phyloP scores from a whole-genome alignment of 257 asterid species.

The Solanum etuberosum region DNA sequence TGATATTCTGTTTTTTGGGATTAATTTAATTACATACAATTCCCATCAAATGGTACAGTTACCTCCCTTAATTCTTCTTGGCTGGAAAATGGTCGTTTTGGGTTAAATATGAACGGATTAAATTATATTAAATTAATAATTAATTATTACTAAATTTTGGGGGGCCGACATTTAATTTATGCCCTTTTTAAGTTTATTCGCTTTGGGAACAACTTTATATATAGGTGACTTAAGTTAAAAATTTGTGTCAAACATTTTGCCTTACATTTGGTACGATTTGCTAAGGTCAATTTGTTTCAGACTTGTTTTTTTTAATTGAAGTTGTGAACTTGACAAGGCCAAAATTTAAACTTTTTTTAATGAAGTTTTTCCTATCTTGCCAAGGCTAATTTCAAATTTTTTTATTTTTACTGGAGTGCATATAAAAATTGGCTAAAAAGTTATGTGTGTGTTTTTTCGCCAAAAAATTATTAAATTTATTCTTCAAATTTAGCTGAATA shows the following conservation, averaged over 20 bases:
- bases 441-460: neutral
- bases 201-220: neutral
- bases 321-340: neutral
- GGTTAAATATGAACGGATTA: neutral
- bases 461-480: too few species aligned
- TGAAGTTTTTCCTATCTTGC: neutral
- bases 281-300: too few species aligned
- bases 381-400: too few species aligned
- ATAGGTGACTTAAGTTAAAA: neutral
- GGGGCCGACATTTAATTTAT: neutral
- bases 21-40: neutral
- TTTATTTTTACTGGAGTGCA: neutral
- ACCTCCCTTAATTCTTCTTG: neutral
- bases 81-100: neutral
- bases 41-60: too few species aligned
- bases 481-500: too few species aligned
- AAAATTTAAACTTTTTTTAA: too few species aligned
- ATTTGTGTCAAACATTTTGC: too few species aligned
- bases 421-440: neutral
- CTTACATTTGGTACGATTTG: too few species aligned
- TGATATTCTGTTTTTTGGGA: neutral
- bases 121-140: neutral
- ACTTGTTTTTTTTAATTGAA: too few species aligned
- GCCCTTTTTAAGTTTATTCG: too few species aligned
- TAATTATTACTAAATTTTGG: too few species aligned